Evolutionary conservation across 2,329 filamentous ascomycete species (phyloP), one percentile per base, ranked within the genome.

Genomic region (Pseudogymnoascus sp.): DNA sequence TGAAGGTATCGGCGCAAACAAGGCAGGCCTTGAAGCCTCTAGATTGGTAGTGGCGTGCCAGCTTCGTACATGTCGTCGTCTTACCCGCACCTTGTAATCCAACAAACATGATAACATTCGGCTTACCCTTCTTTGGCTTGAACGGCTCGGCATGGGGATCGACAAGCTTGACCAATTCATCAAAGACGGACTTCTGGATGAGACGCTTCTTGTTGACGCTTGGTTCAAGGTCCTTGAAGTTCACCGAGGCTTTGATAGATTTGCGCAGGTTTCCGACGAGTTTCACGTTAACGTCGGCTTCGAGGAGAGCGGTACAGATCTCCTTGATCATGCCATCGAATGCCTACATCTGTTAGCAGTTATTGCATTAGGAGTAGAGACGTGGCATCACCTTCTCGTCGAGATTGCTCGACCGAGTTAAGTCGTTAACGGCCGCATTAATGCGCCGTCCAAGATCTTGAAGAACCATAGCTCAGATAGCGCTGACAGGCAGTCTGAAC

Each of bases 61-160:
- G 82, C 78, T 99, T 99, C 42, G 95, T 99, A 82, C 95, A 97
- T 11, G 93, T 96, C 1, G 95, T 99, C 24, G 95, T 99, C 78
- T 99, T 99, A 76, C 95, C 95, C 4, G 93, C 91, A 81, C 95
- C 95, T 77, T 99, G 95, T 59, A 99, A 82, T 78, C 95, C 95
- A 67, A 99, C 95, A 75, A 99, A 97, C 95, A 99, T 99, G 77
- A 99, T 97, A 73, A 99, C 90, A 76, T 97, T 99, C 67, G 89
- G 82, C 75, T 92, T 95, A 68, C 93, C 92, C 79, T 97, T 99
- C 80, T 96, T 96, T 21, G 93, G 93, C 75, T 96, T 95, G 82
- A 96, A 99, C 0, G 93, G 89, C 68, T 96, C 93, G 71, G 90
- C 88, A 76, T 97, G 93, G 26, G 95, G 95, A 72, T 99, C 92